Base-by-base conservation (phyloP, 495 filamentous ascomycete genomes). In the Niebla homalea region DNA sequence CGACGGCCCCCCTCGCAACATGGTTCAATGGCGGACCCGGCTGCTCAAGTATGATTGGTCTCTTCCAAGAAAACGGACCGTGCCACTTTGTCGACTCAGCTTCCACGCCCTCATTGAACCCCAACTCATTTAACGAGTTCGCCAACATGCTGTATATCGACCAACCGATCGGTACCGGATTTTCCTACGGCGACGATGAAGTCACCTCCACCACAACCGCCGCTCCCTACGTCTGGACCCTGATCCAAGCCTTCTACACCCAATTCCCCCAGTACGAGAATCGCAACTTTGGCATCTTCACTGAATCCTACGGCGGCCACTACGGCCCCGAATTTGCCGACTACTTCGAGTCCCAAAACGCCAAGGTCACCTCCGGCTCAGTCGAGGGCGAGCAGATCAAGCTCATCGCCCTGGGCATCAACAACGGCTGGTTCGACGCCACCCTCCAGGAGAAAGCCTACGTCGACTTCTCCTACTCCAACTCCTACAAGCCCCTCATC, bases 21-120 rank as follows among this genome's bases (percentile, higher is more conserved):
- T 80, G 72, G 69, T 69, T 79, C 52, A 78, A 78, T 44, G 77
- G 78, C 14, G 76, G 75, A 2, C 75, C 75, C 3, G 75, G 75
- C 21, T 74, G 66, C 51, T 67, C 63, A 3, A 69, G 67, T 14
- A 72, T 78, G 69, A 76, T 75, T 44, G 76, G 75, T 4, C 56
- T 80, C 8, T 79, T 79, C 54, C 64, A 71, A 51, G 74, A 78
- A 50, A 74, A 75, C 52, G 75, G 73, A 0, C 76, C 74, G 7
- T 77, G 76, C 41, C 71, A 72, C 37, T 77, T 79, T 50, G 61
- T 68, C 46, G 67, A 74, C 48, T 69, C 67, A 20, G 58, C 63
- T n/a, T 69, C 63, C 23, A 62, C 56, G 15, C 72, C 72, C 2
- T 67, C 68, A 1, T 54, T 73, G 35, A 79, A 78, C 50, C 73